A percentile compares a stretch with the other conserved stretches of the same genome.
Evolutionary conservation across 345 rosid species (phyloP).

Genomic region (Citrus unshiu): DNA sequence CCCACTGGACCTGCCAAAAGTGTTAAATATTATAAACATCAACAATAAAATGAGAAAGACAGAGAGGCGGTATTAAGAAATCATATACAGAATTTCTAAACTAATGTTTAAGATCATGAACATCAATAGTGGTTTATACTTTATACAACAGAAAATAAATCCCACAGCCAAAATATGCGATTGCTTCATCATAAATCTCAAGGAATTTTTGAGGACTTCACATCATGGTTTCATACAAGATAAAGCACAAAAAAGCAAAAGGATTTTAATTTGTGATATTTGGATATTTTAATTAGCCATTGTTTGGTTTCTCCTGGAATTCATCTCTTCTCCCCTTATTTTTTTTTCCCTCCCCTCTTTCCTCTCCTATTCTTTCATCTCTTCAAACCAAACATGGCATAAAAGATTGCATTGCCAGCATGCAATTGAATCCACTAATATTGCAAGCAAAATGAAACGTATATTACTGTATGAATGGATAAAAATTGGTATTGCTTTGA

Average conservation of each 20-base stretch:
- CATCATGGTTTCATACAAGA: background rate
- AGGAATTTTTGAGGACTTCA: background rate
- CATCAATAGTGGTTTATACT: background rate
- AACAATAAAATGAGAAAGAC: background rate
- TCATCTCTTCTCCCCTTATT: too few species aligned
- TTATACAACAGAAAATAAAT: background rate
- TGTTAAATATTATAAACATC: background rate
- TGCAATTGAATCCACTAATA: background rate
- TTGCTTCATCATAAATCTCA: background rate
- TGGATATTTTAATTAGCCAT: background rate
- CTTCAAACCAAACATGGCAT: too few species aligned
- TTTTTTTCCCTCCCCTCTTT: too few species aligned
- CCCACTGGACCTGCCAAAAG: conserved; percentile 67
- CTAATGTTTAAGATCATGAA: background rate
- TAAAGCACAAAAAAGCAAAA: background rate
- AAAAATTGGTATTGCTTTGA: background rate
- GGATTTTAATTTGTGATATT: background rate
- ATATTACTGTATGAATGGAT: background rate
- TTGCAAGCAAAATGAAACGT: background rate
- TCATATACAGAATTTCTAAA: background rate
- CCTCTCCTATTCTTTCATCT: too few species aligned
- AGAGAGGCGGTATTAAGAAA: background rate
- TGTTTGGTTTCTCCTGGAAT: background rate
- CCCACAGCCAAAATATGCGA: background rate
- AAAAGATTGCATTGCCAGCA: background rate